Conservation (phyloP, 2,329 filamentous ascomycete species). For the Botrytis elliptica region DNA sequence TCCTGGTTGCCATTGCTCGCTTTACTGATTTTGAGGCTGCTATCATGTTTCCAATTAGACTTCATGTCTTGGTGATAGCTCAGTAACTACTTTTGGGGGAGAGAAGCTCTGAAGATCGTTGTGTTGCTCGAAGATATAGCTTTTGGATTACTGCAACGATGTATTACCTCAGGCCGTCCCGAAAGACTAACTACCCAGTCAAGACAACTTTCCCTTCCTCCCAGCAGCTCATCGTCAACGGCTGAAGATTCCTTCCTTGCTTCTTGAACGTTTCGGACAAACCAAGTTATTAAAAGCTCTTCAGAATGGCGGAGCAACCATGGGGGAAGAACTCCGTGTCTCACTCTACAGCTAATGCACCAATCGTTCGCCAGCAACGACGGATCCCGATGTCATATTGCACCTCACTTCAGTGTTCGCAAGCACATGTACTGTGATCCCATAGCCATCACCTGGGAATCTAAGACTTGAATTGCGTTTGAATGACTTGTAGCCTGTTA, state of each 20-base stretch:
- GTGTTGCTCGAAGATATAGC: no score
- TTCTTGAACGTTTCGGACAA: neutral
- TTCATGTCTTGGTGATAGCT: neutral
- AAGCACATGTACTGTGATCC: neutral
- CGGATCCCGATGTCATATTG: neutral
- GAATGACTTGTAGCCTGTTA: neutral
- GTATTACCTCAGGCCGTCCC: neutral
- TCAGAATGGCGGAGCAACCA: neutral
- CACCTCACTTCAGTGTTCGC: neutral
- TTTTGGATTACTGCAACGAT: no score
- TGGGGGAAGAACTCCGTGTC: neutral
- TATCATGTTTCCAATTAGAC: neutral
- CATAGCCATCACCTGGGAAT: neutral
- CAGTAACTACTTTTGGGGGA: neutral
- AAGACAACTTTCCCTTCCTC: neutral
- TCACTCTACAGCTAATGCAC: neutral
- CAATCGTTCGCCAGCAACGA: neutral
- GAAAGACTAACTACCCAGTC: neutral
- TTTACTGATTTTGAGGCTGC: neutral
- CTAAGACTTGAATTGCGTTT: neutral
- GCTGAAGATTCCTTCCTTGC: neutral
- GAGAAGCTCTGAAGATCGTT: neutral
- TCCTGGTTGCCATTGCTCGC: neutral
- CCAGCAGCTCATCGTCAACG: neutral
- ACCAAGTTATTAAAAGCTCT: neutral